Percentiles rank a stretch among this genome's conserved stretches.
These are phyloP conservation scores for Elasticomyces elasticus DNA, from an alignment of 495 filamentous ascomycete species.

Conservation along the genomic window DNA sequence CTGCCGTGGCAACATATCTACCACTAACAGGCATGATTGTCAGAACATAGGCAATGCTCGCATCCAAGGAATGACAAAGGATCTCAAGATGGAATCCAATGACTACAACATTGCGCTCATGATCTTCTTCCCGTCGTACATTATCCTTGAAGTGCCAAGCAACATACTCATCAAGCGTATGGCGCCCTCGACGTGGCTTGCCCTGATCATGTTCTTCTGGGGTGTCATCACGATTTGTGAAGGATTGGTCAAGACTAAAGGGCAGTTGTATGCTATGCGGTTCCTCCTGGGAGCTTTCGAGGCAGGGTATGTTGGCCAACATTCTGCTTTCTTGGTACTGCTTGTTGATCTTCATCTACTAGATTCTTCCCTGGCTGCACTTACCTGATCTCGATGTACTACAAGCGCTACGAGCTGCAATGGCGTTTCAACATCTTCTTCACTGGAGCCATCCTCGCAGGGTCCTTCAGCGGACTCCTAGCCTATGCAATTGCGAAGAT, in stretches of 20 bases:
- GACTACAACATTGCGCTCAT: slow-evolving; percentile 54
- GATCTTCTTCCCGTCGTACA: slow-evolving; percentile 59
- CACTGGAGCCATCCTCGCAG: slow-evolving; percentile 46
- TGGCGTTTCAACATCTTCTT: slow-evolving; percentile 51
- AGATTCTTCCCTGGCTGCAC: slow-evolving; percentile 29
- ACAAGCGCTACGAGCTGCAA: slow-evolving; percentile 52
- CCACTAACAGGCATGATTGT: background rate
- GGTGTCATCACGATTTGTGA: slow-evolving; percentile 48
- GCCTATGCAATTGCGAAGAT: slow-evolving; percentile 50
- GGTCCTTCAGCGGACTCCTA: slow-evolving; percentile 54
- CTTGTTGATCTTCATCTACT: too few species aligned
- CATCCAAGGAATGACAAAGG: slow-evolving; percentile 49
- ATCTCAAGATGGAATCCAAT: slow-evolving; percentile 46
- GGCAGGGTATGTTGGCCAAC: too few species aligned
- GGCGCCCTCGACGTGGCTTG: slow-evolving; percentile 49
- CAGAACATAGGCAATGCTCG: slow-evolving; percentile 43
- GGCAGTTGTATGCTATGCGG: slow-evolving; percentile 48
- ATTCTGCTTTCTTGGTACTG: too few species aligned
- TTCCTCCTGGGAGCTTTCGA: slow-evolving; percentile 52
- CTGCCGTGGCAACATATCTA: background rate
- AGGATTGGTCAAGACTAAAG: slow-evolving; percentile 45
- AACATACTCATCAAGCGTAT: slow-evolving; percentile 59
- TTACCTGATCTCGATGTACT: slow-evolving; percentile 41
- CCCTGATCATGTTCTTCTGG: slow-evolving; percentile 47
- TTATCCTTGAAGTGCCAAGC: slow-evolving; percentile 53